phyloP scores from a whole-genome alignment of 352 stramenopile genomes.

The Pythium vanterpoolii region DNA sequence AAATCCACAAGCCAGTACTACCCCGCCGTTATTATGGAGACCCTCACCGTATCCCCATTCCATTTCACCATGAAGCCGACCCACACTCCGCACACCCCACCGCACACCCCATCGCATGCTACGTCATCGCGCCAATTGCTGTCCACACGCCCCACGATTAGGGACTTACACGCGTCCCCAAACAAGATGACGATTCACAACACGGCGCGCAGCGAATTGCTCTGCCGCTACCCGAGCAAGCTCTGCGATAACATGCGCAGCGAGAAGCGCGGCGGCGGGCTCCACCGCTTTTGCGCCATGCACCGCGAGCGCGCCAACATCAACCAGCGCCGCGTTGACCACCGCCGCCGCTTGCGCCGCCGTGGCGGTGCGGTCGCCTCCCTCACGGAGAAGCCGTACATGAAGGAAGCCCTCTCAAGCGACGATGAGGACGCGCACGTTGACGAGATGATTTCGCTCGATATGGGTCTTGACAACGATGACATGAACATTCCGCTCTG shows the following conservation, averaged over 20 bases:
- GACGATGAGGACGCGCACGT: constrained; percentile 11
- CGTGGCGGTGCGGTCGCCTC: constrained; percentile 5
- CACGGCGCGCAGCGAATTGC: constrained; percentile 13
- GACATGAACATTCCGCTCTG: constrained; percentile 8
- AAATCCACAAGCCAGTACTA: constrained; percentile 2
- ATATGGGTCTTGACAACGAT: constrained; percentile 11
- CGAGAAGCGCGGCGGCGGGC: constrained; percentile 24
- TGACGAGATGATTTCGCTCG: constrained; percentile 16
- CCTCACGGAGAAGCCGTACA: constrained; percentile 3
- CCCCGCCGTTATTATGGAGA: constrained; percentile 14
- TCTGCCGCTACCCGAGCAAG: constrained; percentile 32
- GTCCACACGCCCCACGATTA: not conserved
- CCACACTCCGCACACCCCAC: constrained; percentile 7
- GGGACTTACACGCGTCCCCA: not conserved
- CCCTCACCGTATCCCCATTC: constrained; percentile 10
- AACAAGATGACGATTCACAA: constrained; percentile 17
- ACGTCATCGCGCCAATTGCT: too few relatives aligned
- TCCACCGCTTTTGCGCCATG: constrained; percentile 30
- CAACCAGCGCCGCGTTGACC: constrained; percentile 27
- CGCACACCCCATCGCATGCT: not conserved
- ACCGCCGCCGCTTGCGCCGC: constrained; percentile 20
- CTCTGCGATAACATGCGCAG: constrained; percentile 28
- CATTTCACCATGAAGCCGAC: constrained; percentile 17
- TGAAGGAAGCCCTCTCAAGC: constrained; percentile 11
- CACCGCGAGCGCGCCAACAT: constrained; percentile 29